Percentiles rank a stretch among this genome's conserved stretches.
Evolutionary conservation across 2,329 filamentous ascomycete genomes (phyloP).

Genomic region (Aureobasidium uvarum): DNA sequence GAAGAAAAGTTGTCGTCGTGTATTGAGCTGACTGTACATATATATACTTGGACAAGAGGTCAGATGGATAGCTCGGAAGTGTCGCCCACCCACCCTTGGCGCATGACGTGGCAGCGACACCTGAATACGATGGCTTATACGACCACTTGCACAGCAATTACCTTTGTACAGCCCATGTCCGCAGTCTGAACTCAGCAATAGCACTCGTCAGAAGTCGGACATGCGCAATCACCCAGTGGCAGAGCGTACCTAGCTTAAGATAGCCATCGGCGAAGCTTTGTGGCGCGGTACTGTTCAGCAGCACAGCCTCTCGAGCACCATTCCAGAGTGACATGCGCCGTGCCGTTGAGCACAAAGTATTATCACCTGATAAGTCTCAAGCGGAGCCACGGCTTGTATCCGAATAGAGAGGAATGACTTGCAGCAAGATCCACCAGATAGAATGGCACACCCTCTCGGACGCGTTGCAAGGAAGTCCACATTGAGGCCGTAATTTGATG

Average conservation of each 20-base stretch:
- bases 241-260: conserved; percentile 1
- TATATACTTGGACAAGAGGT: conserved; percentile 8
- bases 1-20: background rate
- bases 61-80: conserved; percentile 16
- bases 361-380: background rate
- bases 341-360: background rate
- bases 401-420: background rate
- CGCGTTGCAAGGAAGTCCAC: background rate
- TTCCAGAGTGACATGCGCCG: background rate
- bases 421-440: background rate
- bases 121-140: conserved; percentile 3
- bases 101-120: conserved; percentile 9
- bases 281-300: conserved; percentile 3
- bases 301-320: background rate
- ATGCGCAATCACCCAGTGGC: conserved; percentile 1
- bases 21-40: background rate
- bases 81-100: conserved; percentile 13
- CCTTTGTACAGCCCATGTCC: background rate
- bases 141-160: background rate
- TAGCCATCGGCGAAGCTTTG: background rate
- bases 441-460: no score
- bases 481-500: background rate
- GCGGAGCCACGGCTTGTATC: background rate
- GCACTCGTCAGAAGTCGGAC: background rate
- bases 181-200: background rate